phyloP scores from a whole-genome alignment of 129 eudicot genomes.

The Ambrosia artemisiifolia region DNA sequence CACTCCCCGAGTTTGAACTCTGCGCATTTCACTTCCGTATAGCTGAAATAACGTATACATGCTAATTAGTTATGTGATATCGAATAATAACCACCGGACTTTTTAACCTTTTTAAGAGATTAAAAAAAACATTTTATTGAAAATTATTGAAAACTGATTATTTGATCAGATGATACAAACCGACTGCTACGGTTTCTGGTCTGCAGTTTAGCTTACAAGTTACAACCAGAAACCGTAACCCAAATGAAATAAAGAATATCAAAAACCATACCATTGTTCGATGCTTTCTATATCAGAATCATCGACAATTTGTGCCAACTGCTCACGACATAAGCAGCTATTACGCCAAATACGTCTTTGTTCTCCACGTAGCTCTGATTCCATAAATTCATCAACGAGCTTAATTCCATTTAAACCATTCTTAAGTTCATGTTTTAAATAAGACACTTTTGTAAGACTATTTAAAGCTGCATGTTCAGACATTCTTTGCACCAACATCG shows the following conservation, averaged over 20 bases:
- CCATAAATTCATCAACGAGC: slow-evolving; percentile 53
- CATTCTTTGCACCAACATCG: slow-evolving; percentile 60
- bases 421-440: slow-evolving; percentile 53
- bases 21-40: slow-evolving; percentile 47
- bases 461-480: slow-evolving; percentile 66
- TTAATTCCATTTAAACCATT: slow-evolving; percentile 64
- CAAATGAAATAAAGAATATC: neutral
- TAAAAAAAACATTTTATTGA: too few relatives aligned
- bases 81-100: neutral
- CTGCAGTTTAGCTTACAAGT: too few relatives aligned
- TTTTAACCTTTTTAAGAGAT: too few relatives aligned
- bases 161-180: neutral
- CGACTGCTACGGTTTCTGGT: too few relatives aligned
- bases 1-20: slow-evolving; percentile 80
- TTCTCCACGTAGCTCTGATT: slow-evolving; percentile 45
- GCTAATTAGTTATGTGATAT: neutral
- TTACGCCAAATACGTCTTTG: slow-evolving; percentile 51
- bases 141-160: neutral
- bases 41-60: slow-evolving; percentile 41
- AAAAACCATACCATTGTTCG: slow-evolving; percentile 67
- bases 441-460: slow-evolving; percentile 53
- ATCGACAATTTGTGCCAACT: slow-evolving; percentile 53
- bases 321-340: slow-evolving; percentile 65
- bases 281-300: slow-evolving; percentile 67
- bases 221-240: too few relatives aligned